These are phyloP conservation scores for Kodamaea fukazawae DNA, from an alignment of 805 yeast species.

Conservation along the genomic window DNA sequence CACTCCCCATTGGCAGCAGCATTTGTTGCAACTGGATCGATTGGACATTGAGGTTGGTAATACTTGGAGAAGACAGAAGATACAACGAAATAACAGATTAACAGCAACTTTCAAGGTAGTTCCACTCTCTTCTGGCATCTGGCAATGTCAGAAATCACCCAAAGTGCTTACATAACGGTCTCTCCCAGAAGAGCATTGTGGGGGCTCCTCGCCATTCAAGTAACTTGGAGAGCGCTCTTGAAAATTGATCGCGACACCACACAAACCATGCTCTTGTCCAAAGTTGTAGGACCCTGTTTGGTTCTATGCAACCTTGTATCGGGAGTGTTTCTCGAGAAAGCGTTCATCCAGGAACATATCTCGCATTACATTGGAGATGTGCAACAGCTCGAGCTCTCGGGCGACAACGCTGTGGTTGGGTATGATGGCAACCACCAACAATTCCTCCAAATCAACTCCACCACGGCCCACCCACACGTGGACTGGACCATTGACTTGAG, in stretches of 20 bases:
- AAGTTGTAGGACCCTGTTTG: constrained; percentile 3
- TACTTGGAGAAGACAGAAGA: no score
- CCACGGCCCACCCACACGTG: constrained; percentile 3
- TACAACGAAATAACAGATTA: no score
- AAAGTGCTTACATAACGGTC: no score
- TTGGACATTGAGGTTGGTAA: no score
- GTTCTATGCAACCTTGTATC: constrained; percentile 5
- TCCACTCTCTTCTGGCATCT: no score
- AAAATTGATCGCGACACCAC: constrained; percentile 3
- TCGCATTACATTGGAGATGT: constrained; percentile 20
- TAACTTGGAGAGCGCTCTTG: no score
- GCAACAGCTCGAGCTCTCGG: constrained; percentile 5
- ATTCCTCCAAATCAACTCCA: constrained; percentile 14
- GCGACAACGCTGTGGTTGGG: constrained; percentile 21
- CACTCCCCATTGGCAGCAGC: constrained; percentile 2
- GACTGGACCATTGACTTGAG: constrained; percentile 20
- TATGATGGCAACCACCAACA: constrained; percentile 12
- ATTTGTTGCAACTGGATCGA: no score
- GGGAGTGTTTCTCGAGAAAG: constrained; percentile 47
- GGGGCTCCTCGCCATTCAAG: no score
- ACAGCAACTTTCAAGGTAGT: no score
- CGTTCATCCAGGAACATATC: constrained; percentile 56
- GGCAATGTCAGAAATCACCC: no score
- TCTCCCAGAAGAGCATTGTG: no score
- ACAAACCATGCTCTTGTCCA: constrained; percentile 1